A percentile compares a stretch with the other conserved stretches of the same genome.
Conservation (phyloP, 495 filamentous ascomycete species). For the Trichoderma asperelloides region DNA sequence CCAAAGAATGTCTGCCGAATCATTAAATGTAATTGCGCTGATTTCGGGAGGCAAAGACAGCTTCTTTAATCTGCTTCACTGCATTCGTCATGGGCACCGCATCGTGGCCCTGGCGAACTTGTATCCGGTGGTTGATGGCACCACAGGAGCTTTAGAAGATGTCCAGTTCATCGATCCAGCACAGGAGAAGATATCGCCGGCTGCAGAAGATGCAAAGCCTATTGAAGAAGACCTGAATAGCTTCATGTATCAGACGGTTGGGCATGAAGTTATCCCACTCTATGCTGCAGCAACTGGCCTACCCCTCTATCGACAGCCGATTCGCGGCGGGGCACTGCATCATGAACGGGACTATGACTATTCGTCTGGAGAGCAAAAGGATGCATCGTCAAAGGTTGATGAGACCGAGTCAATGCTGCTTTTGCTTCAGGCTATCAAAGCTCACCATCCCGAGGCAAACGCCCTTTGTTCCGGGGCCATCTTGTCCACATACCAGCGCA, state of each 20-base stretch:
- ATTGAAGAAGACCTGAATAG: conserved; percentile 73
- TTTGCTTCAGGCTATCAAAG: conserved; percentile 54
- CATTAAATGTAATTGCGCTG: conserved; percentile 77
- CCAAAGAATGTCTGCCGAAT: conserved; percentile 9
- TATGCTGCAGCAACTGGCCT: conserved; percentile 69
- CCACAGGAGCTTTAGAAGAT: neutral
- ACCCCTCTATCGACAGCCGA: conserved; percentile 70
- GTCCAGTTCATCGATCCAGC: conserved; percentile 7
- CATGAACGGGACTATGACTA: conserved; percentile 48
- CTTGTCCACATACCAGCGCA: conserved; percentile 89
- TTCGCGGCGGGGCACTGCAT: conserved; percentile 59
- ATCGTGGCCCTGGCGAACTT: conserved; percentile 87
- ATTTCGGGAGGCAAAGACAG: conserved; percentile 97
- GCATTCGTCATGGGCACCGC: conserved; percentile 71
- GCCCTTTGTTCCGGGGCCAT: conserved; percentile 88
- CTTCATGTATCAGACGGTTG: conserved; percentile 99
- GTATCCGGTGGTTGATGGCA: conserved; percentile 42
- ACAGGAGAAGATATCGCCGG: neutral
- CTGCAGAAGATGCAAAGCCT: conserved; percentile 15
- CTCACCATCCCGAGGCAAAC: conserved; percentile 63
- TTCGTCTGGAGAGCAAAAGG: conserved; percentile 1
- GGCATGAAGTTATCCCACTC: conserved; percentile 76
- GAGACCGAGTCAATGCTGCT: conserved; percentile 83
- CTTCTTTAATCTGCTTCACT: conserved; percentile 87
- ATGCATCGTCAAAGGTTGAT: conserved; percentile 35